A percentile compares a stretch with the other conserved stretches of the same genome.
These are phyloP conservation scores for Exsudoporus frostii DNA, from an alignment of 768 basidiomycete genomes.

Conservation along the genomic window DNA sequence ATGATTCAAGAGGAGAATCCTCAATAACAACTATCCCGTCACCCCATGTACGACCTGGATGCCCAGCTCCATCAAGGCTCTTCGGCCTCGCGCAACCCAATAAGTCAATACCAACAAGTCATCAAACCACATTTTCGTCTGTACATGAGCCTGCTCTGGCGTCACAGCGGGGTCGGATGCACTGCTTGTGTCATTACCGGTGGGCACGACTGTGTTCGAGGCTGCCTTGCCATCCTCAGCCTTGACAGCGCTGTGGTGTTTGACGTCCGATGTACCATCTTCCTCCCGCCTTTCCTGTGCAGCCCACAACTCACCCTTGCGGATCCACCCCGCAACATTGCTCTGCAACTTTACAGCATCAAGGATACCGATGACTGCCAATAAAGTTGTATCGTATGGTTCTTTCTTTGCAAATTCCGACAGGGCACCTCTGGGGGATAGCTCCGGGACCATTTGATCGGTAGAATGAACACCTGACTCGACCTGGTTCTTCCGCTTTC, in stretches of 20 bases:
- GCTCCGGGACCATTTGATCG: background rate
- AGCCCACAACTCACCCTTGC: slow-evolving; percentile 46
- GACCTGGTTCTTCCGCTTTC: background rate
- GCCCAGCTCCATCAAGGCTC: slow-evolving; percentile 45
- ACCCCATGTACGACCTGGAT: slow-evolving; percentile 48
- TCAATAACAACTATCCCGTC: slow-evolving; percentile 10
- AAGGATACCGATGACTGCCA: slow-evolving; percentile 67
- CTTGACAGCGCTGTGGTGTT: background rate
- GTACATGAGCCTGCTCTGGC: slow-evolving; percentile 3
- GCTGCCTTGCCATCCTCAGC: background rate
- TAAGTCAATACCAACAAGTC: slow-evolving; percentile 37
- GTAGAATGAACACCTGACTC: background rate
- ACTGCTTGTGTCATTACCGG: slow-evolving; percentile 17
- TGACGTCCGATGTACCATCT: background rate
- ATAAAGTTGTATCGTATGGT: slow-evolving; percentile 47
- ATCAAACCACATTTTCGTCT: slow-evolving; percentile 51
- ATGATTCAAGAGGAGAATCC: background rate
- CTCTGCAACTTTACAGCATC: slow-evolving; percentile 54
- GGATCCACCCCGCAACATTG: slow-evolving; percentile 70
- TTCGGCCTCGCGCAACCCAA: slow-evolving; percentile 54
- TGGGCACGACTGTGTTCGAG: background rate
- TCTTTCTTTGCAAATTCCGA: slow-evolving; percentile 13
- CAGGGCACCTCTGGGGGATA: background rate
- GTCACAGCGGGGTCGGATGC: slow-evolving; percentile 4
- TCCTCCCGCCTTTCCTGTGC: slow-evolving; percentile 1